phyloP scores from a whole-genome alignment of 495 filamentous ascomycete genomes.

The Tuber indicum region DNA sequence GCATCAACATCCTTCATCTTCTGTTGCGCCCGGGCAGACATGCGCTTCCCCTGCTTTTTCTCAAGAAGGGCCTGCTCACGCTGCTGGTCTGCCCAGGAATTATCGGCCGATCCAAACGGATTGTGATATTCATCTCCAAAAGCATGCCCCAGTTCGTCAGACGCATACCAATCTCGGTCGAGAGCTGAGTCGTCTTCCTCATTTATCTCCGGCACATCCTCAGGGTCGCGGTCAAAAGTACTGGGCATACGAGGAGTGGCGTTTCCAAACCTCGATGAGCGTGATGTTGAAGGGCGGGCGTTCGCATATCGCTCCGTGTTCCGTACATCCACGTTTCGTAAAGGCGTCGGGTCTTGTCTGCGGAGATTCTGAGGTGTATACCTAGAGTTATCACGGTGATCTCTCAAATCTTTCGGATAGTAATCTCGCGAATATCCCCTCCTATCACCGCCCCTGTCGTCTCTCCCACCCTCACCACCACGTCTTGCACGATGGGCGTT shows the following conservation, averaged over 20 bases:
- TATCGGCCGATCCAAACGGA: conserved; percentile 60
- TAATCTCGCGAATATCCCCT: conserved; percentile 15
- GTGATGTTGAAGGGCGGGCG: conserved; percentile 38
- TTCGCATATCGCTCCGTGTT: conserved; percentile 30
- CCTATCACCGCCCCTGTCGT: conserved; percentile 11
- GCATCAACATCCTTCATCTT: conserved; percentile 92
- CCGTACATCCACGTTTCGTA: conserved; percentile 17
- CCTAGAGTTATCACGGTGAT: conserved; percentile 29
- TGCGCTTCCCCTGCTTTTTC: conserved; percentile 63
- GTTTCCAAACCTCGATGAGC: conserved; percentile 29
- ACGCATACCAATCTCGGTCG: conserved; percentile 83
- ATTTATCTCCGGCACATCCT: conserved; percentile 18
- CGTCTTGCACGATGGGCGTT: conserved; percentile 36
- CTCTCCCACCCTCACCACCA: conserved; percentile 14
- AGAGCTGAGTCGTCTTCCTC: conserved; percentile 54
- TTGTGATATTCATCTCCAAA: conserved; percentile 72
- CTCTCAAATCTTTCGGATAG: conserved; percentile 12
- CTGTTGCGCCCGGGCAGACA: conserved; percentile 66
- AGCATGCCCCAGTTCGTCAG: conserved; percentile 68
- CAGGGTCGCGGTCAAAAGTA: conserved; percentile 33
- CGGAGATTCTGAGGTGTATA: conserved; percentile 38
- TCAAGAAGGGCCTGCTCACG: conserved; percentile 63
- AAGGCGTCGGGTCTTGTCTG: conserved; percentile 37
- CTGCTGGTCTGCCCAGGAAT: conserved; percentile 64
- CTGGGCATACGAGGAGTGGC: conserved; percentile 39